Base-by-base conservation (phyloP, 306 rosid species). In the Begonia loranthoides region DNA sequence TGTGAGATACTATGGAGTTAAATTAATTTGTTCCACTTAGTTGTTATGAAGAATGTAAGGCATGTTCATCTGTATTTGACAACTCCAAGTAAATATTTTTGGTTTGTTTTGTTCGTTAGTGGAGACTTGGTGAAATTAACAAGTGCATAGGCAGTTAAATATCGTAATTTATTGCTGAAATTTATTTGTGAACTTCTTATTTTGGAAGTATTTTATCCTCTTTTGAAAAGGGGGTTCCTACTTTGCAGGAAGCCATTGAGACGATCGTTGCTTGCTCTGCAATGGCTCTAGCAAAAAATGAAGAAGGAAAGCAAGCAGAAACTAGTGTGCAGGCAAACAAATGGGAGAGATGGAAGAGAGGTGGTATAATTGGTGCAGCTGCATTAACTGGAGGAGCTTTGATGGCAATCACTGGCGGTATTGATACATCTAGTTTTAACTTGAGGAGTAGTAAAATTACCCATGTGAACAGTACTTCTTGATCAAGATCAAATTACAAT, bases 361-460 rank as follows among this genome's bases (percentile, higher is more conserved):
- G 97, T 66, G 94, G 97, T 52, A 89, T 89, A 44, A 82, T 89
- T 65, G 97, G 94, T 39, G 95, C 97, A 52, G 97, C 97, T 61
- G 95, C 97, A 14, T 10, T 89, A 72, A 82, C 97, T 60, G 95
- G 97, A 60, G 97, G 95, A 69, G 45, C 88, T 12, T 68, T 89
- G 78, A 58, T 89, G 83, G 94, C 97, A 53, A 48, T 89, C 66
- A 89, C 97, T 52, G 97, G 97, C 62, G 97, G 97, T 89, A 73
- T 7, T 28, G 36, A 28, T 28, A 28, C 36, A 45, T 45, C 36
- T 28, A 28, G 9, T 28, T 28, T 7, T 28, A 28, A 28, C 36
- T 28, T 28, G 36, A 24, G 34, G 5, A 28, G 36, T 7, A 0
- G 7, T 28, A 28, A 28, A 28, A 28, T 28, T 28, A 28, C 36